phyloP scores from a whole-genome alignment of 2,329 filamentous ascomycete genomes.

The Ilyonectria robusta region DNA sequence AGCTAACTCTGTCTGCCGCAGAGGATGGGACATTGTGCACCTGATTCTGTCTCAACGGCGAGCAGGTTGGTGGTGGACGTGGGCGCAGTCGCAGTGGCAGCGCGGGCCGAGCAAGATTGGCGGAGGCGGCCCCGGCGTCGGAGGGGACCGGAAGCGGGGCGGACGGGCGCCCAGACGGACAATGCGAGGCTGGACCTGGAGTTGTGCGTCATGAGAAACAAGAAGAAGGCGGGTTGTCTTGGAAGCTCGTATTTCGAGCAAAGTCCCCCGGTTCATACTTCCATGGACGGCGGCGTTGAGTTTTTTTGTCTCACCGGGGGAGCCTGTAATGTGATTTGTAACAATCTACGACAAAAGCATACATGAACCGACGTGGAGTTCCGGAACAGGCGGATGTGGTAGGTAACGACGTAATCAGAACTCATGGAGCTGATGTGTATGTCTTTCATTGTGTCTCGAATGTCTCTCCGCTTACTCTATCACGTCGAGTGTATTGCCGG shows the following conservation, averaged over 20 bases:
- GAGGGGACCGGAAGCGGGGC: slow-evolving; percentile 12
- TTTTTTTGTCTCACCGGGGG: not conserved
- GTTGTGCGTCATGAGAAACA: slow-evolving; percentile 40
- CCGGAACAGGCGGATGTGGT: not conserved
- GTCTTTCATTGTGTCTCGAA: not conserved
- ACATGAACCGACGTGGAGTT: slow-evolving; percentile 17
- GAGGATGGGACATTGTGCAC: slow-evolving; percentile 45
- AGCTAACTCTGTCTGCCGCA: slow-evolving; percentile 29
- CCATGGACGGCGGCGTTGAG: not conserved
- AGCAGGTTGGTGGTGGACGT: slow-evolving; percentile 40
- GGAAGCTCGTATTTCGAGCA: slow-evolving; percentile 7
- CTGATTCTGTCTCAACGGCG: slow-evolving; percentile 40
- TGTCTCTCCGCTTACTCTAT: not conserved
- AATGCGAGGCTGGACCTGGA: slow-evolving; percentile 44
- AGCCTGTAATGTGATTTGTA: slow-evolving; percentile 28
- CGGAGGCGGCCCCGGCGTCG: slow-evolving; percentile 24
- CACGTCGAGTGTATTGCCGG: not conserved
- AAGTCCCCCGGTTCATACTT: not conserved
- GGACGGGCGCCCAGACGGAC: slow-evolving; percentile 22
- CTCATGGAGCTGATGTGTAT: not conserved
- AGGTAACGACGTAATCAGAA: not conserved
- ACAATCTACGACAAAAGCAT: slow-evolving; percentile 1
- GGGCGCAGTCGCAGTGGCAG: slow-evolving; percentile 40
- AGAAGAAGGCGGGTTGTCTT: slow-evolving; percentile 5
- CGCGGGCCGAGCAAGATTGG: slow-evolving; percentile 26